These are phyloP conservation scores for Desmodesmus armatus DNA, from an alignment of 139 green algal genomes.

Conservation along the genomic window DNA sequence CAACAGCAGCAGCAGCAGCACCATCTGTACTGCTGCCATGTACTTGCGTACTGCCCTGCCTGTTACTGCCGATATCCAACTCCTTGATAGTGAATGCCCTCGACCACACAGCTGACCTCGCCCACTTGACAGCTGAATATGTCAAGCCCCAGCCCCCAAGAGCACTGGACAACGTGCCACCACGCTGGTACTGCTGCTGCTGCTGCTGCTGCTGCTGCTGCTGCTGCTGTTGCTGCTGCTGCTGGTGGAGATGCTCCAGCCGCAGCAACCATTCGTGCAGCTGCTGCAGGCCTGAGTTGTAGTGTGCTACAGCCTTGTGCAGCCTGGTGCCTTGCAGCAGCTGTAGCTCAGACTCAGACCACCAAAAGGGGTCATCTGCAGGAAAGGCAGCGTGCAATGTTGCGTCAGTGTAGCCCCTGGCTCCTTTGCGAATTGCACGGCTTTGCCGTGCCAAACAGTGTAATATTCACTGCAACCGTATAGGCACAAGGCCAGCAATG, in stretches of 20 bases:
- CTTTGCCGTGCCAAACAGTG: too few species aligned
- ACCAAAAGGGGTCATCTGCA: conserved; percentile 43
- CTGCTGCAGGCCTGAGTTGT: conserved; percentile 14
- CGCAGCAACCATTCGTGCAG: conserved; percentile 18
- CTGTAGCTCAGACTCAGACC: neutral
- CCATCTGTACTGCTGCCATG: neutral
- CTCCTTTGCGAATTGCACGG: too few species aligned
- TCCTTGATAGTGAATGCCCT: conserved; percentile 26
- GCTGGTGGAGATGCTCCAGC: conserved; percentile 13
- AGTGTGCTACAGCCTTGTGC: conserved; percentile 11
- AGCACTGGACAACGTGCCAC: conserved; percentile 1
- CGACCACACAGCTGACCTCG: conserved; percentile 35
- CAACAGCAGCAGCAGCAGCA: neutral
- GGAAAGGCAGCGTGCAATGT: conserved; percentile 9
- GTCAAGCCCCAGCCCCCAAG: conserved; percentile 21
- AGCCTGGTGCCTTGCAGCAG: conserved; percentile 25
- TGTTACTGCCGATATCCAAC: neutral
- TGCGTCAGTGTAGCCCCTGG: too few species aligned
- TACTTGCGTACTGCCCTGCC: neutral
- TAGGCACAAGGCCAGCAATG: too few species aligned
- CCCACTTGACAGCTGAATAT: conserved; percentile 21
- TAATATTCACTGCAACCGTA: too few species aligned
- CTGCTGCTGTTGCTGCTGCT: conserved; percentile 35
- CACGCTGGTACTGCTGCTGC: neutral
- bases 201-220: conserved; percentile 29